Base-by-base conservation (phyloP, 257 asterid genomes). In the Solanum virginianum region DNA sequence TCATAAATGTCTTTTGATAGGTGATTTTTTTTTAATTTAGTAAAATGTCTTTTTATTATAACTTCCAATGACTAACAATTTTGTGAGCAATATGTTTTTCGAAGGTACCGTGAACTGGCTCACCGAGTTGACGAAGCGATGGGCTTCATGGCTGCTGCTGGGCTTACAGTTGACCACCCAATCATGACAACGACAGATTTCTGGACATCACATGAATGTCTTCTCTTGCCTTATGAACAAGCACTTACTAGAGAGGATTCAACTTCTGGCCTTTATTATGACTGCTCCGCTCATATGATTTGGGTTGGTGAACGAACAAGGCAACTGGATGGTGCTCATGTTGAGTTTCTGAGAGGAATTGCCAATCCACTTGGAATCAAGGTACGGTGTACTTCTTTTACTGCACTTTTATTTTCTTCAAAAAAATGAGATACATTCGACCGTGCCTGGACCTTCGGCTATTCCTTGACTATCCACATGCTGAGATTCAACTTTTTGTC, bases 281-380 rank as follows among this genome's bases (percentile, higher is more conserved):
- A 92, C 89, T 92, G 96, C 87, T 93, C 97, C 5, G 94, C 96
- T 26, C 97, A 94, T 90, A 91, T 94, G 97, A 71, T 94, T 83
- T 94, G 97, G 97, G 96, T 94, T 55, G 97, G 96, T 77, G 97
- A 94, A 51, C 93, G 97, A 36, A 94, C 97, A 1, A 88, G 97
- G 86, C 97, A 94, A 87, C 83, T 92, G 56, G 96, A 92, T 82
- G 96, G 94, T 17, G 95, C 95, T 60, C 97, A 92, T 82, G 94
- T 94, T 39, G 97, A 94, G 91, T 94, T 92, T 85, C 79, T 94
- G 43, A 87, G 97, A 85, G 97, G 96, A 59, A 87, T 92, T 83
- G 83, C 97, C 74, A 93, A 93, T 41, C 97, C 97, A n/a, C 89
- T 93, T 16, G 97, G 97, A 45, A 93, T 93, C 90, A 92, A 93